Evolutionary conservation across 257 asterid genomes (phyloP), one percentile per base, ranked within the genome.

Genomic region (Nicotiana attenuata): DNA sequence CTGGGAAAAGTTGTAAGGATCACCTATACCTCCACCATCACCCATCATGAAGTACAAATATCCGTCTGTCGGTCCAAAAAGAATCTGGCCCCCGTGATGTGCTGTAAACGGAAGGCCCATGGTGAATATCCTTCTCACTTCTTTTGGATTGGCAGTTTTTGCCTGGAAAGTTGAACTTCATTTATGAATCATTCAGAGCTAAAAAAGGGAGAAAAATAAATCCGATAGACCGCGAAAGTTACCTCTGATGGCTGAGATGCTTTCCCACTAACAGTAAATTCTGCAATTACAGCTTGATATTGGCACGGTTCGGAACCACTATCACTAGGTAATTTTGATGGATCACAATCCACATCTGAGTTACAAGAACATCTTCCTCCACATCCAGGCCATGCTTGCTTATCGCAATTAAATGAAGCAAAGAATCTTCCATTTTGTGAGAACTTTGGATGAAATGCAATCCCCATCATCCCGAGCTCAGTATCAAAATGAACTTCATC

Each of bases 11-110:
- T 94, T 92, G 79, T 89, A 90, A 3, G 98, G 98, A 85, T 94
- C 99, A 50, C 93, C 97, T 5, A 38, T 10, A 47, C 91, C 86
- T 22, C 98, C 98, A 0, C 99, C 99, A 56, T 96, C 99, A 14
- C 99, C 99, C 97, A 92, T 93, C 98, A 96, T 96, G 81, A 96
- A 90, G 92, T 96, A 96, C 89, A 96, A 80, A 81, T 89, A 90
- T 29, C 98, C 99, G 85, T 96, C 98, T 65, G 64, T 31, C 0
- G 99, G 99, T 77, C 99, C 99, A 75, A 96, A 92, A 65, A 96
- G 94, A 82, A 96, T 95, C 85, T 95, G 98, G 29, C 99, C 98
- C 13, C 87, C 99, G 56, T 93, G 98, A 85, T 93, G 95, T 5
- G 91, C 38, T 57, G 91, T 89, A 73, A 88, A 95, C 0, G 99